A percentile compares a stretch with the other conserved stretches of the same genome.
phyloP scores from a whole-genome alignment of 2,329 filamentous ascomycete genomes.

The Penicillium sp. region DNA sequence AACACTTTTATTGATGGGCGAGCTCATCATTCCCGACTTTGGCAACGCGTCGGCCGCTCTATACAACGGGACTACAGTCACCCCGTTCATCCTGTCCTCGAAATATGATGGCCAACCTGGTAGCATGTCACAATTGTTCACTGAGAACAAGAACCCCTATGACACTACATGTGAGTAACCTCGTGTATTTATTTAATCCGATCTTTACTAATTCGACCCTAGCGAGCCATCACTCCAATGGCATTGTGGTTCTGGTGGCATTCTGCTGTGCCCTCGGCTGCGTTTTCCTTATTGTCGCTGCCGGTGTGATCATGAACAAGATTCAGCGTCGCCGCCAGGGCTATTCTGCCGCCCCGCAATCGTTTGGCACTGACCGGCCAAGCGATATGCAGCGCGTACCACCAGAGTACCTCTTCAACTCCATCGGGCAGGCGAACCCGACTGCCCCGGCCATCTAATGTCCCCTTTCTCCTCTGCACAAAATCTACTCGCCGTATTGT shows the following conservation, averaged over 20 bases:
- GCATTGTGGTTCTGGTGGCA: slow-evolving; percentile 48
- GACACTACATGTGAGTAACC: slow-evolving; percentile 41
- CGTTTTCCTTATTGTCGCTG: slow-evolving; percentile 49
- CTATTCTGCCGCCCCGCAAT: slow-evolving; percentile 46
- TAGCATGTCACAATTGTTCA: slow-evolving; percentile 78
- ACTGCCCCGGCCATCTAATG: slow-evolving; percentile 37
- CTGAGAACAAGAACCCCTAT: slow-evolving; percentile 78
- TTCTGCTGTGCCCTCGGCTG: slow-evolving; percentile 50
- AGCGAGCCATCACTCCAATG: slow-evolving; percentile 41
- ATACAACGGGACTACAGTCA: slow-evolving; percentile 78
- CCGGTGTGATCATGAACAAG: slow-evolving; percentile 49
- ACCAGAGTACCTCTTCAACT: slow-evolving; percentile 49
- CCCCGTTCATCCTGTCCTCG: slow-evolving; percentile 78
- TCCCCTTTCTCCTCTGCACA: slow-evolving; percentile 10
- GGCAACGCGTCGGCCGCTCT: slow-evolving; percentile 82
- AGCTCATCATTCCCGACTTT: slow-evolving; percentile 71
- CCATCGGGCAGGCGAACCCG: slow-evolving; percentile 36
- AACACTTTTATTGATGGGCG: slow-evolving; percentile 79
- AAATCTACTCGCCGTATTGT: slow-evolving; percentile 12
- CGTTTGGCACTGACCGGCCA: slow-evolving; percentile 47
- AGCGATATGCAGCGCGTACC: slow-evolving; percentile 48
- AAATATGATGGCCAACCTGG: slow-evolving; percentile 65
- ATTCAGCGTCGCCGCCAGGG: slow-evolving; percentile 49
- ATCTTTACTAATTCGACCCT: slow-evolving; percentile 13
- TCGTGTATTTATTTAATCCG: slow-evolving; percentile 50